phyloP scores from a whole-genome alignment of 306 rosid genomes.

The Acacia melanoxylon region DNA sequence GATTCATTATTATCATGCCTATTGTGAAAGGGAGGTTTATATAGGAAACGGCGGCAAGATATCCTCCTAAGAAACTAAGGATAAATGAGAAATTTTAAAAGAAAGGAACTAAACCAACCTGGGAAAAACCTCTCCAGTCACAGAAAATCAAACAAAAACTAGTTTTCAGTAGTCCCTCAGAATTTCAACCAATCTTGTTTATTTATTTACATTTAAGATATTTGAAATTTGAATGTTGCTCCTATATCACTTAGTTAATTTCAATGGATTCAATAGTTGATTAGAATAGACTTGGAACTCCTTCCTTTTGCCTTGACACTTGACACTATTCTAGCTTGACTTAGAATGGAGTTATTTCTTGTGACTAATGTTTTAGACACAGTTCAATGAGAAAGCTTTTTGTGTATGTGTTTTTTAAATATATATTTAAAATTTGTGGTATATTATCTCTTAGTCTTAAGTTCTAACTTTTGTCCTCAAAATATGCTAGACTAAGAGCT shows the following conservation, averaged over 20 bases:
- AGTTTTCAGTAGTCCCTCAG: neutral
- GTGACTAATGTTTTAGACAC: neutral
- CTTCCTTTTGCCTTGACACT: too few relatives aligned
- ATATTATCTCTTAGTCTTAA: slow-evolving; percentile 21
- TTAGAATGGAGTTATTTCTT: slow-evolving; percentile 8
- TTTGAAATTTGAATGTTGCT: neutral
- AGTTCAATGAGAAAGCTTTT: neutral
- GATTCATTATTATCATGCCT: neutral
- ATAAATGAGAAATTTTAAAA: neutral
- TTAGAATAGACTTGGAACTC: neutral
- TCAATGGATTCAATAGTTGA: neutral
- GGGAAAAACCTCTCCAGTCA: too few relatives aligned
- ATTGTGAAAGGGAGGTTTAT: neutral
- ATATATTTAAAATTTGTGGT: neutral
- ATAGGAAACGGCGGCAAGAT: neutral
- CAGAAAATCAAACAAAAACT: neutral
- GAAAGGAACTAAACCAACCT: neutral
- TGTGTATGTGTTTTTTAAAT: neutral
- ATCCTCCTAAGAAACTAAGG: neutral
- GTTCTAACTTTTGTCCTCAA: slow-evolving; percentile 20
- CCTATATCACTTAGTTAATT: neutral
- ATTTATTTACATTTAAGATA: neutral
- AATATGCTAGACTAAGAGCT: slow-evolving; percentile 57
- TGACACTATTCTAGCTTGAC: neutral
- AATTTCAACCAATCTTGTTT: neutral